Percentiles rank a stretch among this genome's conserved stretches.
Conservation (phyloP, 1,284 basidiomycete genomes). For the Porogramme epimiltina region DNA sequence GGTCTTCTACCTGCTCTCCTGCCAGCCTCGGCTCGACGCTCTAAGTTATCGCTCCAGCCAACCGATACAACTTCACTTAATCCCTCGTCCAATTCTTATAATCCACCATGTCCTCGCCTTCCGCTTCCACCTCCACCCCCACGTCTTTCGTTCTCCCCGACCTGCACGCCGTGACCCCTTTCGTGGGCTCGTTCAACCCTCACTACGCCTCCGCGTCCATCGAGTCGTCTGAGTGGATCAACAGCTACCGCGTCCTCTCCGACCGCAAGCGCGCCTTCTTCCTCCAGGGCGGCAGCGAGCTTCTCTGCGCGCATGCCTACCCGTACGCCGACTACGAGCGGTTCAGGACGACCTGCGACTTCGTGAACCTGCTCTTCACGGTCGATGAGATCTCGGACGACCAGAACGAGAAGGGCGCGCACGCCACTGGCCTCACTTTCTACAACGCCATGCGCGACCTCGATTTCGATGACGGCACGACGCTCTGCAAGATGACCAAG, state of each 20-base stretch:
- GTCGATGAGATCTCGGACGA: conserved; percentile 74
- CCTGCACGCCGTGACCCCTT: conserved; percentile 50
- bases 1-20: not conserved
- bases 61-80: too few species aligned
- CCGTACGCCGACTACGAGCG: conserved; percentile 59
- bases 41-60: too few species aligned
- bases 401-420: conserved; percentile 57
- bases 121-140: conserved; percentile 17
- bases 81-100: conserved; percentile 4
- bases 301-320: conserved; percentile 64
- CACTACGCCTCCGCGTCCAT: conserved; percentile 55
- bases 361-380: conserved; percentile 67
- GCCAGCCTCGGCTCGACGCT: not conserved
- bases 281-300: conserved; percentile 59
- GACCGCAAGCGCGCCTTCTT: conserved; percentile 64
- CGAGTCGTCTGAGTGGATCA: conserved; percentile 64
- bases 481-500: conserved; percentile 58
- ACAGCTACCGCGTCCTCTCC: conserved; percentile 59
- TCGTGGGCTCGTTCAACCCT: conserved; percentile 49
- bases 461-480: conserved; percentile 54
- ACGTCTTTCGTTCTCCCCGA: conserved; percentile 57
- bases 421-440: conserved; percentile 53
- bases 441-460: conserved; percentile 53
- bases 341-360: conserved; percentile 64
- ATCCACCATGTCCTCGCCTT: conserved; percentile 6